Base-by-base conservation (phyloP, 2,329 filamentous ascomycete species). In the Zasmidium angulare region DNA sequence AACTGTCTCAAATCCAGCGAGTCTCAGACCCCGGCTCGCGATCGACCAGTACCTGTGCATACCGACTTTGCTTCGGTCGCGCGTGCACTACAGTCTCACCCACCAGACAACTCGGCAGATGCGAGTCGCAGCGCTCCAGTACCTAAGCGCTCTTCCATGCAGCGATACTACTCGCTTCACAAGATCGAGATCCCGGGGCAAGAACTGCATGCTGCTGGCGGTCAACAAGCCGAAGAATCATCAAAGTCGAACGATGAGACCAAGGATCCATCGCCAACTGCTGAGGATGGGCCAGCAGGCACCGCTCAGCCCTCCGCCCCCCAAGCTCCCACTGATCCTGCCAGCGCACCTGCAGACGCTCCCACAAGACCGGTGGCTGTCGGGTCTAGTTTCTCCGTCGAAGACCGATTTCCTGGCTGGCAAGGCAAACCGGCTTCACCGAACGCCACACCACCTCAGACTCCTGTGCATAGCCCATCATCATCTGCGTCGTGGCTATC, bases 391-490 rank as follows among this genome's bases (percentile, higher is more conserved):
- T 53, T 52, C 17, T 61, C 63, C 3, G 68, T 71, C 3, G 66
- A 72, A 50, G 69, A 72, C 48, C 59, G 65, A 36, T 67, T 68
- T 20, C 69, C 70, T 7, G 69, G 64, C 3, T 70, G 66, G 68
- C 58, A 67, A 21, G 61, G 68, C 59, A 69, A 67, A 49, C 59
- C 66, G 2, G 59, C 59, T 29, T 63, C 63, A 6, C 59, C 54
- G 12, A 54, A 53, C 2, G 54, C 61, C 3, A 46, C 36, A 3
- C 36, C 36, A 40, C 46, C 22, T 26, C 36, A 43, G 36, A 43
- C 36, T 43, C 36, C 36, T 43, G 36, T 43, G 11, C 12, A 19
- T 4, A 43, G 36, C 14, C 36, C 36, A 43, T 43, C 36, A 43
- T 19, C 36, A 10, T 43, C 36, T 3, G n/a, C n/a, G 6, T 43